A percentile compares a stretch with the other conserved stretches of the same genome.
Conservation (phyloP, 208 protist species). For the Wallacemonas sp. region DNA sequence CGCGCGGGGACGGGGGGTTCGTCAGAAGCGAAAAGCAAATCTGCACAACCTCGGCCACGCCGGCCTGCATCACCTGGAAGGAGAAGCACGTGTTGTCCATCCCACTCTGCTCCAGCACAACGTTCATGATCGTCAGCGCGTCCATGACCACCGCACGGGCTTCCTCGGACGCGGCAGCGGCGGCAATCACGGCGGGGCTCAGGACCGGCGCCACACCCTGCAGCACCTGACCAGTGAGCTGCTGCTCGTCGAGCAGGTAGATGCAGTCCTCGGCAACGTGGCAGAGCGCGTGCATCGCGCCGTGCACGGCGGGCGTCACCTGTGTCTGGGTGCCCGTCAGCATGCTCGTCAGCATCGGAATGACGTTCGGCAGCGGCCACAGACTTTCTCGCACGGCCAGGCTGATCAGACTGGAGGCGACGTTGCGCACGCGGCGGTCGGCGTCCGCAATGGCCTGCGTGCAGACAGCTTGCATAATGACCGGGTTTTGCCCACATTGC, state of each 20-base stretch:
- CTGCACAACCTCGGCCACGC: constrained; percentile 51
- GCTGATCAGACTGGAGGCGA: constrained; percentile 75
- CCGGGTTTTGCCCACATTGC: constrained; percentile 46
- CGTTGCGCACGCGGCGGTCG: constrained; percentile 64
- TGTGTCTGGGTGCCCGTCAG: background rate
- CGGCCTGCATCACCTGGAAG: constrained; percentile 49
- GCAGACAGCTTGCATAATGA: constrained; percentile 57
- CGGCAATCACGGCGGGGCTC: constrained; percentile 23
- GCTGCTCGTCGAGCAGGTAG: constrained; percentile 53
- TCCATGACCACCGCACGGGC: constrained; percentile 14
- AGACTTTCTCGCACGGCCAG: constrained; percentile 66
- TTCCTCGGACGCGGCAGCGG: constrained; percentile 9
- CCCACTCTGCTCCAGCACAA: constrained; percentile 67
- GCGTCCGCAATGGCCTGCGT: constrained; percentile 62
- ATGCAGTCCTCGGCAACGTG: constrained; percentile 77
- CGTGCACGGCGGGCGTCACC: constrained; percentile 52
- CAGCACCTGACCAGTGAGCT: constrained; percentile 58
- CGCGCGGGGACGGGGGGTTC: constrained; percentile 37
- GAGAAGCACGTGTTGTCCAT: constrained; percentile 58
- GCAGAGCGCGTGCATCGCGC: constrained; percentile 70
- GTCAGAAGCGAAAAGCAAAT: constrained; percentile 71
- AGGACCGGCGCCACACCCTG: constrained; percentile 48
- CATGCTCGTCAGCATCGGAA: constrained; percentile 19
- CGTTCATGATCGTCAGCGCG: constrained; percentile 49
- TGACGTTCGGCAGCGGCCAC: constrained; percentile 37